A percentile compares a stretch with the other conserved stretches of the same genome.
Evolutionary conservation across 176 grass and related monocot genomes (phyloP).

Genomic region (Elaeis guineensis): DNA sequence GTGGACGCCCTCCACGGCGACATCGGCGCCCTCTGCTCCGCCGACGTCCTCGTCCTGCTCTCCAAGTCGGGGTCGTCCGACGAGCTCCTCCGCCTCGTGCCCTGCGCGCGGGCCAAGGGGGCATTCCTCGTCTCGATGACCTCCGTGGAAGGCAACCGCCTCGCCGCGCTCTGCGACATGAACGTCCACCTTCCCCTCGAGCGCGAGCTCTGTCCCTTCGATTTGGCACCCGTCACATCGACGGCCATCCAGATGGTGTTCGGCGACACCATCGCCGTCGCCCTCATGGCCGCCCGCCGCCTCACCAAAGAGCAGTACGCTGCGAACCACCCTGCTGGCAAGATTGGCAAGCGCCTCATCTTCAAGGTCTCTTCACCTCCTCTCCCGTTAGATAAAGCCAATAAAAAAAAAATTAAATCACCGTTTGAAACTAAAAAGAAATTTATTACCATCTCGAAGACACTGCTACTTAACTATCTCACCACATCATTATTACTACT

Average conservation of each 20-base stretch:
- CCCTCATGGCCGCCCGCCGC: constrained; percentile 62
- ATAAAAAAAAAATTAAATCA: no score
- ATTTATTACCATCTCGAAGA: no score
- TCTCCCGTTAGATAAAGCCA: no score
- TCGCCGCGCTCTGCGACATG: constrained; percentile 58
- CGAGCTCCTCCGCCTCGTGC: constrained; percentile 69
- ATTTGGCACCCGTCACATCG: constrained; percentile 80
- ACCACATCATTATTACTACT: no score
- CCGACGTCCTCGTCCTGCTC: constrained; percentile 68
- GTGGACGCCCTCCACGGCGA: constrained; percentile 95
- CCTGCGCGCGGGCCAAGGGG: constrained; percentile 82
- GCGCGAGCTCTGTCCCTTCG: constrained; percentile 84
- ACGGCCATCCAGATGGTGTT: constrained; percentile 88
- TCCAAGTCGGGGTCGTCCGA: constrained; percentile 94
- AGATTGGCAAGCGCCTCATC: constrained; percentile 93
- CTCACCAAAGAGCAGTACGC: constrained; percentile 78
- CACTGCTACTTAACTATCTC: no score
- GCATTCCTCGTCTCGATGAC: constrained; percentile 65
- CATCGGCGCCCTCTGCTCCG: constrained; percentile 61
- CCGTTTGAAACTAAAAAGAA: no score
- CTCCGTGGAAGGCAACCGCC: constrained; percentile 51
- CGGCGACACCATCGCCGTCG: constrained; percentile 71
- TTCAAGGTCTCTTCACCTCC: constrained; percentile 48
- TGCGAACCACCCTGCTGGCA: constrained; percentile 82
- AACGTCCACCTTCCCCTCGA: constrained; percentile 92